Evolutionary conservation across 805 yeast genomes (phyloP), one percentile per base, ranked within the genome.

Genomic region (Candida ficus): DNA sequence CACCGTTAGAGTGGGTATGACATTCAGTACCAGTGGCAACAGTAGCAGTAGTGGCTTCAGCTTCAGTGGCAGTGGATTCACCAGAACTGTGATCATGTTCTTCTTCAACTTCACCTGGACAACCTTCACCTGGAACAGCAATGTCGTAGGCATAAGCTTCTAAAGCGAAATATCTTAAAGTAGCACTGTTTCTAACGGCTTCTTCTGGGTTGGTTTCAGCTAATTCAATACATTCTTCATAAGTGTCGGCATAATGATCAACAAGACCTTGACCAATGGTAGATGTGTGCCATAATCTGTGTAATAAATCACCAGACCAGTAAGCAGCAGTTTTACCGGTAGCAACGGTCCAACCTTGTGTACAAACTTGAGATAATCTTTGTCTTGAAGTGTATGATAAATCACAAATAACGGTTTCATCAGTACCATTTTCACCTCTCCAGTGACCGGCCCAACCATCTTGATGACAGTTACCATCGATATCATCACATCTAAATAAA

Each of bases 321-420:
- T 50, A 57, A 21, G 52, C 47, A 23, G 64, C 53, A 6, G 53
- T 53, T 3, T 52, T 49, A 11, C 54, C 47, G 7, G 50, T 56
- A 3, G 41, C 13, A 7, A 50, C 49, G n/a, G 60, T 52, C 37
- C 56, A 56, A 18, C 71, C 71, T 42, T 53, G 54, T 13, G 61
- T 52, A 48, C 72, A 67, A 39, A 67, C 46, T 33, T 59, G 58
- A 7, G 59, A 42, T 31, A 64, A 46, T 32, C 56, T 61, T 29
- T 38, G 45, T 47, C 63, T 64, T 2, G 66, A 43, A 16, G 52
- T 50, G 50, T 58, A 67, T 35, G 66, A 63, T 27, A 58, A 47
- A 38, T 66, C 70, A 52, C 72, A 67, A 39, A 67, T 60, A 18
- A 64, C 69, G 14, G 64, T 67, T 48, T 67, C 70, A 36, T 59